Conservation (phyloP, 2,329 filamentous ascomycete genomes). For the Rachicladosporium sp. region DNA sequence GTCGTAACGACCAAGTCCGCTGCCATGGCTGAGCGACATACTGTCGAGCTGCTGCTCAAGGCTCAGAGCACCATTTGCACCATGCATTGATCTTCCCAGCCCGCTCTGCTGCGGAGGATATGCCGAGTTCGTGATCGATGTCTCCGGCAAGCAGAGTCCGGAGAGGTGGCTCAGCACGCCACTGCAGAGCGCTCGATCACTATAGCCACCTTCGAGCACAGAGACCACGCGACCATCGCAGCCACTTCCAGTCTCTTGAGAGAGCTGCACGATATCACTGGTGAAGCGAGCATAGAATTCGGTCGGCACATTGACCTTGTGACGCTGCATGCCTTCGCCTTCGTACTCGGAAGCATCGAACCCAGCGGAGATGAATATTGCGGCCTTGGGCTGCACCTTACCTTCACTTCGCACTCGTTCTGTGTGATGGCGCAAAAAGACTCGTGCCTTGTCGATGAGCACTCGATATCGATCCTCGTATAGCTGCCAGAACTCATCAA, state of each 20-base stretch:
- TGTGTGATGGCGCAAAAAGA: conserved; percentile 63
- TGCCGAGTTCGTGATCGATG: conserved; percentile 1
- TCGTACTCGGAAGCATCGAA: conserved; percentile 98
- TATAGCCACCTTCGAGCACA: conserved; percentile 92
- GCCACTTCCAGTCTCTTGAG: conserved; percentile 63
- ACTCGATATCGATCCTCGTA: conserved; percentile 69
- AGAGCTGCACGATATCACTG: conserved; percentile 68
- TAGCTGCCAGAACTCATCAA: conserved; percentile 75
- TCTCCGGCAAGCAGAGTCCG: conserved; percentile 46
- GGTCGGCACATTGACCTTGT: conserved; percentile 90
- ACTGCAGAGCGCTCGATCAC: conserved; percentile 76
- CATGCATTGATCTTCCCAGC: conserved; percentile 8
- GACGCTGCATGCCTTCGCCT: conserved; percentile 81
- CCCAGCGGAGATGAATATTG: conserved; percentile 88
- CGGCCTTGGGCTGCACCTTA: conserved; percentile 58
- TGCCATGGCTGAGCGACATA: conserved; percentile 4
- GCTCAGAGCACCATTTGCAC: conserved; percentile 6
- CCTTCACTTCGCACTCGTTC: conserved; percentile 46
- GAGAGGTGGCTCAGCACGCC: conserved; percentile 84
- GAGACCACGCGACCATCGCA: conserved; percentile 82
- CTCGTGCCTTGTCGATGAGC: conserved; percentile 68
- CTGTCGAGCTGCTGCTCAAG: conserved; percentile 2
- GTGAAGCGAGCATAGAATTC: conserved; percentile 92
- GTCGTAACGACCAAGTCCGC: conserved; percentile 21
- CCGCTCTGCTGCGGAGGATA: neutral